phyloP scores from a whole-genome alignment of 2,329 filamentous ascomycete genomes.

The Didymella glomerata region DNA sequence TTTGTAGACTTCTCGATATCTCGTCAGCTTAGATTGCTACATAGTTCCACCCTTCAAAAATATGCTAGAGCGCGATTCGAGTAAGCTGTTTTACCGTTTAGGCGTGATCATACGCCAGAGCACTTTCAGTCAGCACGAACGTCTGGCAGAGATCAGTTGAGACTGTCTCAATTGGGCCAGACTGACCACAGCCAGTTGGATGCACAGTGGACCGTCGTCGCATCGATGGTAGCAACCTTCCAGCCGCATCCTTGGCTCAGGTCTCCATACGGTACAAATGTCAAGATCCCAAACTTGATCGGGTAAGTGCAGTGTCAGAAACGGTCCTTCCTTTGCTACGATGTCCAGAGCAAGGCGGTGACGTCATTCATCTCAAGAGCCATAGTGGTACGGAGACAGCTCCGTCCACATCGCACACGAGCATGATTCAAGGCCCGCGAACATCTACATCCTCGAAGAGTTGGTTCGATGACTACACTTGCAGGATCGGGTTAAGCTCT shows the following conservation, averaged over 20 bases:
- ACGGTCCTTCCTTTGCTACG: constrained; percentile 13
- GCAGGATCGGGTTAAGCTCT: constrained; percentile 7
- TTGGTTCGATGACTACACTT: constrained; percentile 20
- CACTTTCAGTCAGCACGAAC: too few species aligned
- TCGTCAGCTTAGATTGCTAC: too few species aligned
- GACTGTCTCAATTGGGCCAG: too few species aligned
- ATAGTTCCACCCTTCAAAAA: too few species aligned
- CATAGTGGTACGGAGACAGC: neutral
- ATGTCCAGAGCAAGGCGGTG: constrained; percentile 9
- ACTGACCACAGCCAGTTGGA: too few species aligned
- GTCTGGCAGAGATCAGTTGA: too few species aligned
- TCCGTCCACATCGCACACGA: constrained; percentile 5
- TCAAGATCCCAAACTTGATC: neutral
- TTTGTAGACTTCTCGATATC: neutral
- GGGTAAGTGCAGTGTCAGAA: neutral
- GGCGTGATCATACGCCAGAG: too few species aligned
- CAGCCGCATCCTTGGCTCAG: neutral
- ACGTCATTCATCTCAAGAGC: constrained; percentile 11
- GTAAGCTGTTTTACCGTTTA: too few species aligned
- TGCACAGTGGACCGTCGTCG: too few species aligned
- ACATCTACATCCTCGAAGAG: neutral
- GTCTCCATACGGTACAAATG: neutral
- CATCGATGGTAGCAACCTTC: too few species aligned
- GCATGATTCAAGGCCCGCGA: neutral
- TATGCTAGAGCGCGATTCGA: too few species aligned